phyloP scores from a whole-genome alignment of 768 basidiomycete genomes.

The Amanita pallidorosea region DNA sequence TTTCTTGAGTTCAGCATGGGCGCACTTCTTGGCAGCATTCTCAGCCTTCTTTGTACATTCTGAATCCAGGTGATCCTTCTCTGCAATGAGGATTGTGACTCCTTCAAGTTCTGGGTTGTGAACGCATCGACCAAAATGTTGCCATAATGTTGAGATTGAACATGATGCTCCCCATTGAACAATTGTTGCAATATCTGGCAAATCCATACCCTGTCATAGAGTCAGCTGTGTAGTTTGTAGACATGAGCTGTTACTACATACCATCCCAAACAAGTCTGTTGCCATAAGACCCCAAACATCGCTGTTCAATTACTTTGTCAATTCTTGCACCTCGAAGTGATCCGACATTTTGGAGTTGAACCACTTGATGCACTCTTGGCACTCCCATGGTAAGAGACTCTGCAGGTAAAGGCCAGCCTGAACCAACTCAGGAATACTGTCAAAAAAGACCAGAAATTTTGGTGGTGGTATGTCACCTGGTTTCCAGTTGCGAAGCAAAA shows the following conservation, averaged over 20 bases:
- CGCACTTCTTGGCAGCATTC: background rate
- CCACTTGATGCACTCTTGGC: slow-evolving; percentile 13
- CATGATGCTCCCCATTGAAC: slow-evolving; percentile 18
- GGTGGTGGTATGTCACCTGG: slow-evolving; percentile 1
- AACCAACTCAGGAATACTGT: slow-evolving; percentile 13
- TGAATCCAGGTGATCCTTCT: slow-evolving; percentile 7
- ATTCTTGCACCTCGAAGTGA: slow-evolving; percentile 12
- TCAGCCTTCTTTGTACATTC: slow-evolving; percentile 1
- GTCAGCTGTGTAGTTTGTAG: background rate
- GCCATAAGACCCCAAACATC: slow-evolving; percentile 13
- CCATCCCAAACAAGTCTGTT: slow-evolving; percentile 19
- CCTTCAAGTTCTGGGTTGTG: slow-evolving; percentile 6
- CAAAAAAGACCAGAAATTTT: slow-evolving; percentile 18
- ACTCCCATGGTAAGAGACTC: slow-evolving; percentile 5
- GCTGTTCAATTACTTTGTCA: slow-evolving; percentile 8
- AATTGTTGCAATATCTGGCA: slow-evolving; percentile 19
- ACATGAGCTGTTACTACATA: slow-evolving; percentile 10
- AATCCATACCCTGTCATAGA: slow-evolving; percentile 18
- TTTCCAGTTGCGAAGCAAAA: slow-evolving; percentile 8
- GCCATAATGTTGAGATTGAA: slow-evolving; percentile 16
- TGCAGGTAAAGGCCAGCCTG: slow-evolving; percentile 9
- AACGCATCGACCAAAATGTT: slow-evolving; percentile 18
- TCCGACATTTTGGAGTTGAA: slow-evolving; percentile 20
- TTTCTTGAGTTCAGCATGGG: too few relatives aligned
- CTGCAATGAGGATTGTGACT: slow-evolving; percentile 13